These are phyloP conservation scores for Carnegiea gigantea DNA, from an alignment of 179 eudicot genomes.

Conservation along the genomic window DNA sequence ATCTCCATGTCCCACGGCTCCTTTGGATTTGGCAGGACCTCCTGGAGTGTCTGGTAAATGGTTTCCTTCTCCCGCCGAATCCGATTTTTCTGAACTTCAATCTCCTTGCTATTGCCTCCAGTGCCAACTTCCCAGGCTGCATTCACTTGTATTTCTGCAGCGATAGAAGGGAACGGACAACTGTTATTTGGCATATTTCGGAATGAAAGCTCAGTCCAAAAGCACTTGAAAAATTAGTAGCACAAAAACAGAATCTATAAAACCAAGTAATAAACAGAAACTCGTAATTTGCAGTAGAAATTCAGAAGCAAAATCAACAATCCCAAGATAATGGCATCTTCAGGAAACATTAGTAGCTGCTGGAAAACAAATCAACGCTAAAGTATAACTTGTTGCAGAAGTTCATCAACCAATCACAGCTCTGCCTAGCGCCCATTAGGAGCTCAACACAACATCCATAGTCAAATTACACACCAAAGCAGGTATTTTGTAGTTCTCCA, in stretches of 20 bases:
- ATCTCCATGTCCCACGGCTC: conserved; percentile 96
- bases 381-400: background rate
- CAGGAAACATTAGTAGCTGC: background rate
- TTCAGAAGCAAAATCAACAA: background rate
- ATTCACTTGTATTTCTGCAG: conserved; percentile 60
- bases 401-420: background rate
- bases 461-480: too few species aligned
- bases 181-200: too few species aligned
- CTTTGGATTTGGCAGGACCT: conserved; percentile 66
- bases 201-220: background rate
- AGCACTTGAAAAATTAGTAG: background rate
- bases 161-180: background rate
- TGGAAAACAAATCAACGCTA: background rate
- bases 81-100: conserved; percentile 69
- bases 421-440: background rate
- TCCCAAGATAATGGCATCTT: background rate
- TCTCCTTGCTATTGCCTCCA: conserved; percentile 82
- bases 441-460: background rate
- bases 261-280: background rate
- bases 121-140: conserved; percentile 53
- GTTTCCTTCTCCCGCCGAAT: conserved; percentile 68
- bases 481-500: too few species aligned
- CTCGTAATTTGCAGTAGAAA: background rate
- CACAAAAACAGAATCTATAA: background rate
- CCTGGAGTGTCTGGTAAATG: conserved; percentile 48